Percentiles rank a stretch among this genome's conserved stretches.
Conservation (phyloP, 1,284 basidiomycete genomes). For the Heliocybe sulcata region DNA sequence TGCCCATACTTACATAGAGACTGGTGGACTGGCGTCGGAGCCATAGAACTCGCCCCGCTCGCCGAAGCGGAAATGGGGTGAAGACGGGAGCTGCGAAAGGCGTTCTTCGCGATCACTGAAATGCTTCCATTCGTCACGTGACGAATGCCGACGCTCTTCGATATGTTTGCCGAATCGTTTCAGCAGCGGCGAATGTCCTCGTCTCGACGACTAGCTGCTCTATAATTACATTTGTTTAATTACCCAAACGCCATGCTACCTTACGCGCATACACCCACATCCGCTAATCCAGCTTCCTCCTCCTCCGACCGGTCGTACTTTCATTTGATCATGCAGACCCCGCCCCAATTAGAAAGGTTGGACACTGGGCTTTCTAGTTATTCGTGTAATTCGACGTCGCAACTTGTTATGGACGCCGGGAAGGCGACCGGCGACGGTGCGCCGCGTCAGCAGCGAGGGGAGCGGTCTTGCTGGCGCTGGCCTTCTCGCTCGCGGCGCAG, state of each 20-base stretch:
- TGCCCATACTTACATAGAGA: too few species aligned
- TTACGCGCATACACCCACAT: not conserved
- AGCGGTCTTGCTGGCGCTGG: not conserved
- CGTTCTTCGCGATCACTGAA: not conserved
- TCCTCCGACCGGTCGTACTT: not conserved
- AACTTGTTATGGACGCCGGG: not conserved
- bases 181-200: not conserved
- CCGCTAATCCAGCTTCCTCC: not conserved
- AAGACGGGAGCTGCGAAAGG: not conserved
- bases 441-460: not conserved
- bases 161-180: not conserved
- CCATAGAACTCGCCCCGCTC: not conserved
- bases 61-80: not conserved
- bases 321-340: not conserved
- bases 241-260: not conserved
- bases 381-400: not conserved
- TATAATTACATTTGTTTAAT: not conserved
- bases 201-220: not conserved
- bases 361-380: not conserved
- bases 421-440: not conserved
- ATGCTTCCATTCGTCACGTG: not conserved
- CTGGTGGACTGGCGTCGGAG: too few species aligned
- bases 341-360: not conserved
- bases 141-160: not conserved
- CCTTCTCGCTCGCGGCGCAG: not conserved